Evolutionary conservation across 176 grass and related monocot species (phyloP), one percentile per base, ranked within the genome.

Genomic region (Eleusine indica): DNA sequence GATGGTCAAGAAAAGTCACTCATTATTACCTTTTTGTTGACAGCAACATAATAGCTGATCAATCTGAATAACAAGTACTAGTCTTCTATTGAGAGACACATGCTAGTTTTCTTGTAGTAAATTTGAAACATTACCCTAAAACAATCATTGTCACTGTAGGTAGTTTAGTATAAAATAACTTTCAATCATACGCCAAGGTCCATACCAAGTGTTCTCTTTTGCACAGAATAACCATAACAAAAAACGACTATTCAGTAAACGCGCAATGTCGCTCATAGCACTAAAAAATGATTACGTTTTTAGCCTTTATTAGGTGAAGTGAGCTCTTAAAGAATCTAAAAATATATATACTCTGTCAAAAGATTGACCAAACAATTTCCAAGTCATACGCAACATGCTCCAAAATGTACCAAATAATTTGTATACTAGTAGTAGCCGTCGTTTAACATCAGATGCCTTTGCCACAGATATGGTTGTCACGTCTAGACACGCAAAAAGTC

Each of bases 21-120:
- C 17, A 87, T 87, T 18, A 87, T 80, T 79, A 75, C 22, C 43
- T 80, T 90, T 83, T 39, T 18, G 49, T 80, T 64, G 79, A 87
- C 5, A 87, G 38, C 53, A 63, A 75, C 80, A 80, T 75, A 56
- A 78, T 56, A 70, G 49, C 28, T 69, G 51, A 76, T 77, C 19
- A 7, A 14, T 75, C 70, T 8, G 13, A 53, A 69, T 30, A 75
- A 65, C 9, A 75, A 38, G 8, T 40, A 60, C 21, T 83, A 63
- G 60, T 63, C 86, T 21, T 79, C 30, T 46, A 41, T 46, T n/a
- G 4, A 46, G 21, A 86, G 2, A 51, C 67, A 57, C 13, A 32
- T 12, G 35, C 42, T 15, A 56, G 41, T 71, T 65, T 76, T 38
- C 16, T 25, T 46, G 18, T 32, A 5, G 7, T 8, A 19, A 48